phyloP scores from a whole-genome alignment of 352 stramenopile species.

The Peronospora belbahrii region DNA sequence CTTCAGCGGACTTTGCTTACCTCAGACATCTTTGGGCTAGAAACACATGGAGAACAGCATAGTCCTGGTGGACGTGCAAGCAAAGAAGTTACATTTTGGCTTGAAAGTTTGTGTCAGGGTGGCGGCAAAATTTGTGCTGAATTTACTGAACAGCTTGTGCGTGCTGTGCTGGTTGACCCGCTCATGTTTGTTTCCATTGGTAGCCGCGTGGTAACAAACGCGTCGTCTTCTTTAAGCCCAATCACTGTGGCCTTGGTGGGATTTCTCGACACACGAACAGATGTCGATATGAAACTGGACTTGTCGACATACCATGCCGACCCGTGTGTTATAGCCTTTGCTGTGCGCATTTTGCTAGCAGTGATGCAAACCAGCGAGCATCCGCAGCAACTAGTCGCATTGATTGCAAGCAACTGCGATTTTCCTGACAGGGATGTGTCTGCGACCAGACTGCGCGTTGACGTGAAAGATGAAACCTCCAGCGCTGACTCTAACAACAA shows the following conservation, averaged over 20 bases:
- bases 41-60: conserved; percentile 4
- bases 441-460: background rate
- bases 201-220: conserved; percentile 9
- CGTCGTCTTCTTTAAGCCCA: conserved; percentile 28
- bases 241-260: conserved; percentile 41
- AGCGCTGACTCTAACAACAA: conserved; percentile 9
- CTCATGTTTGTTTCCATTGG: conserved; percentile 38
- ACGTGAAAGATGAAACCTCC: conserved; percentile 1
- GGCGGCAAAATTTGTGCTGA: conserved; percentile 26
- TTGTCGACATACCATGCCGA: conserved; percentile 22
- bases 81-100: conserved; percentile 60
- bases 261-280: conserved; percentile 29
- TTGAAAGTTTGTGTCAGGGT: conserved; percentile 43
- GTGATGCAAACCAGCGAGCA: conserved; percentile 26
- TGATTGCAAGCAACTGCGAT: conserved; percentile 30
- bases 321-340: conserved; percentile 27
- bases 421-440: conserved; percentile 3
- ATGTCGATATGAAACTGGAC: conserved; percentile 1
- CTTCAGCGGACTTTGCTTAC: conserved; percentile 46
- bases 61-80: conserved; percentile 14
- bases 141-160: conserved; percentile 42
- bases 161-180: conserved; percentile 37
- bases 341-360: conserved; percentile 34
- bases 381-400: conserved; percentile 30
- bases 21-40: conserved; percentile 49